Evolutionary conservation across 129 eudicot genomes (phyloP), one percentile per base, ranked within the genome.

Genomic region (Centella asiatica): DNA sequence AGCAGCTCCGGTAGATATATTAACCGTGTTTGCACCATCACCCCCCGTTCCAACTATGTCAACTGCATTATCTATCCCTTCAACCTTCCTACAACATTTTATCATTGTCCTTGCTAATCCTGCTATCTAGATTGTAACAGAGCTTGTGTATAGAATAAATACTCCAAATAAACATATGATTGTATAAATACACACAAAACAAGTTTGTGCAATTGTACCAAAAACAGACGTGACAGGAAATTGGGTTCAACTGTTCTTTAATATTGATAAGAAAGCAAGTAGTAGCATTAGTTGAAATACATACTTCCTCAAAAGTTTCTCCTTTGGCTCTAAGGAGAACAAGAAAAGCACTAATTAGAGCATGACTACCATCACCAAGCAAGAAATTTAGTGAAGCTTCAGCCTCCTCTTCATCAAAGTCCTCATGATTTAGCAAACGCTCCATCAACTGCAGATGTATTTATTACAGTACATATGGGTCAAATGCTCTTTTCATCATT

Each of bases 11-110:
- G 95, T 90, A 0, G 97, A 90, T 44, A 86, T 90, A 67, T 90
- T 83, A 59, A 83, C 85, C 0, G 97, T 86, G 80, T 90, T 90
- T 48, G 87, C 83, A 7, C 94, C 95, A 61, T 86, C 97, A 12
- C 97, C 90, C 6, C 97, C 95, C 0, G 95, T 90, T 31, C 95
- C 97, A 31, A 90, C 95, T 70, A 90, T 90, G 65, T 90, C 97
- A 50, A 90, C 94, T 17, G 74, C 81, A 15, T 77, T 71, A 48
- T 71, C 74, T 68, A 90, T 71, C 2, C 87, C 97, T 37, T 90
- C 89, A 20, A 90, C 90, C 57, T 71, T 86, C 57, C 37, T 76
- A 54, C 95, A 69, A 47, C 79, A 78, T 24, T 81, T 84, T 7
- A 84, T 83, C 90, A 86, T 86, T 19, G 84, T 85, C 69, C 84